A percentile compares a stretch with the other conserved stretches of the same genome.
Evolutionary conservation across 2,329 filamentous ascomycete genomes (phyloP).

Genomic region (Fusarium heterosporum): DNA sequence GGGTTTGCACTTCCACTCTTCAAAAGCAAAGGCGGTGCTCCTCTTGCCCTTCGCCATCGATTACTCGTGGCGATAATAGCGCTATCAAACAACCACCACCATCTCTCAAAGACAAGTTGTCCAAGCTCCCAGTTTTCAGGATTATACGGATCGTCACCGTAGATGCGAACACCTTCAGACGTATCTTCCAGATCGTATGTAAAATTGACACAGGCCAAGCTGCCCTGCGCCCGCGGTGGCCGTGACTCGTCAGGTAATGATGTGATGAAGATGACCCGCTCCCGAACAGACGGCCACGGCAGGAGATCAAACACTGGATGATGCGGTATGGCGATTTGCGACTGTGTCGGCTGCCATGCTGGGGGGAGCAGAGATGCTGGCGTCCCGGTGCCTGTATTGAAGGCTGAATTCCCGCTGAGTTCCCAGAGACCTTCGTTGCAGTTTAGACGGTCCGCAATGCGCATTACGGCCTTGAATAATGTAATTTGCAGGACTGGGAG

Average conservation of each 20-base stretch:
- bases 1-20: slow-evolving; percentile 20
- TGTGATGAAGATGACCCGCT: slow-evolving; percentile 65
- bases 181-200: slow-evolving; percentile 68
- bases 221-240: slow-evolving; percentile 59
- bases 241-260: slow-evolving; percentile 60
- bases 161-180: slow-evolving; percentile 63
- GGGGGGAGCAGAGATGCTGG: slow-evolving; percentile 56
- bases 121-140: slow-evolving; percentile 67
- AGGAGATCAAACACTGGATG: slow-evolving; percentile 69
- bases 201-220: slow-evolving; percentile 62
- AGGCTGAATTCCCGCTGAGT: slow-evolving; percentile 60
- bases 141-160: slow-evolving; percentile 62
- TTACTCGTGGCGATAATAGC: slow-evolving; percentile 66
- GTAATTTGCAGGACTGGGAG: slow-evolving; percentile 62
- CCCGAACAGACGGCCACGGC: slow-evolving; percentile 67
- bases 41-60: slow-evolving; percentile 60
- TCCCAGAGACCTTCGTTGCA: slow-evolving; percentile 59
- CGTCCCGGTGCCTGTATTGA: slow-evolving; percentile 51
- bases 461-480: slow-evolving; percentile 60
- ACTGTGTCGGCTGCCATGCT: slow-evolving; percentile 63
- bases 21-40: slow-evolving; percentile 51
- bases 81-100: slow-evolving; percentile 71
- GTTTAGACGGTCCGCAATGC: slow-evolving; percentile 61
- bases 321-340: slow-evolving; percentile 63
- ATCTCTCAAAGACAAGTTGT: slow-evolving; percentile 67